These are phyloP conservation scores for Colletotrichum euphorbiae DNA, from an alignment of 2,329 filamentous ascomycete species.

Conservation along the genomic window DNA sequence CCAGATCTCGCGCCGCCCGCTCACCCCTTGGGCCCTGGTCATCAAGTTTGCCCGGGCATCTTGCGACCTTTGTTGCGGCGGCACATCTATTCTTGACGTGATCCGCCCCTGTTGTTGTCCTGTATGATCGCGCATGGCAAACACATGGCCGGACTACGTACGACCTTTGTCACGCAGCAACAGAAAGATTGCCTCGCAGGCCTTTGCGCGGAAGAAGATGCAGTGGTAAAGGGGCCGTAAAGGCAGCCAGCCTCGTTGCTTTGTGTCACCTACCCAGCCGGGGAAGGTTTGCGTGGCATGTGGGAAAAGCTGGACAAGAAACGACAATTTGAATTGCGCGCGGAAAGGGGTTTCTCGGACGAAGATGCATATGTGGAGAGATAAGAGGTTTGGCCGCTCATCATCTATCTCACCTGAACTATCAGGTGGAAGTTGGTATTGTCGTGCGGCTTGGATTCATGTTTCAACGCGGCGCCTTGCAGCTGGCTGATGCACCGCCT, in stretches of 20 bases:
- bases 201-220: neutral
- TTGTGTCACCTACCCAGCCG: conserved; percentile 7
- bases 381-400: no score
- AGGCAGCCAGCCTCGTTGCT: neutral
- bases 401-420: neutral
- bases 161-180: neutral
- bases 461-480: neutral
- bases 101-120: neutral
- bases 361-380: neutral
- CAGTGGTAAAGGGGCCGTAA: neutral
- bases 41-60: neutral
- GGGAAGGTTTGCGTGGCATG: neutral
- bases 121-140: neutral
- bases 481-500: no score
- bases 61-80: neutral
- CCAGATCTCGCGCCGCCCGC: neutral
- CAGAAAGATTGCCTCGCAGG: neutral
- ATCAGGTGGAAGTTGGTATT: neutral
- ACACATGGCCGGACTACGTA: no score
- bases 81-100: neutral
- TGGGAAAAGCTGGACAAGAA: neutral
- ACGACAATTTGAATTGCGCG: neutral
- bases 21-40: neutral
- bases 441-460: neutral
- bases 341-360: neutral